Conservation (phyloP, 2,329 filamentous ascomycete genomes). For the Delphinella strobiligena region DNA sequence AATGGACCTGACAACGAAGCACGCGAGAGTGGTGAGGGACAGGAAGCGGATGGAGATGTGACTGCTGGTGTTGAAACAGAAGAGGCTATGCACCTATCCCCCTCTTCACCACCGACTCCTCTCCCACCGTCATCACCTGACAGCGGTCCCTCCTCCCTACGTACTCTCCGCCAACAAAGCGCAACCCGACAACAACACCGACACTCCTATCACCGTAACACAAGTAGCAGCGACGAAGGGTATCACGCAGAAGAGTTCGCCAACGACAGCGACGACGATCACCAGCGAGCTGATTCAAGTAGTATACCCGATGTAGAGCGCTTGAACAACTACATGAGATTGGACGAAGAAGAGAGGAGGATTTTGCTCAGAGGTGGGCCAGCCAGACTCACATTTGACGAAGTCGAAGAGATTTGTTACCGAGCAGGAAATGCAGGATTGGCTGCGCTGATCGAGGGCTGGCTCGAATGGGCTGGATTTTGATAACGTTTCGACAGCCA, state of each 20-base stretch:
- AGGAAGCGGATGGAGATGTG: background rate
- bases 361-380: slow-evolving; percentile 63
- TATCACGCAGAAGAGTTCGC: no score
- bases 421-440: slow-evolving; percentile 43
- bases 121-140: slow-evolving; percentile 3
- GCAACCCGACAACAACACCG: background rate
- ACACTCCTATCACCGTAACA: no score
- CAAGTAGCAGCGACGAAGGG: no score
- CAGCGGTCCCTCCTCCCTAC: background rate
- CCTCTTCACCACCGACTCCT: slow-evolving; percentile 1
- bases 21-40: background rate
- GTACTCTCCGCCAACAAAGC: background rate
- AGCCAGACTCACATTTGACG: slow-evolving; percentile 62
- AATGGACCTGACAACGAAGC: slow-evolving; percentile 8
- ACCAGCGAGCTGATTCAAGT: background rate
- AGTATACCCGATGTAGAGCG: slow-evolving; percentile 16
- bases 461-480: slow-evolving; percentile 68
- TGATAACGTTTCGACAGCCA: no score
- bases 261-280: background rate
- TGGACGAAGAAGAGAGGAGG: slow-evolving; percentile 57
- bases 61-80: slow-evolving; percentile 2
- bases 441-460: slow-evolving; percentile 72
- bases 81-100: background rate
- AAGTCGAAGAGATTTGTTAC: slow-evolving; percentile 64
- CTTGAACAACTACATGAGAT: slow-evolving; percentile 33